Conservation (phyloP, 257 asterid genomes). For the Apocynum venetum region DNA sequence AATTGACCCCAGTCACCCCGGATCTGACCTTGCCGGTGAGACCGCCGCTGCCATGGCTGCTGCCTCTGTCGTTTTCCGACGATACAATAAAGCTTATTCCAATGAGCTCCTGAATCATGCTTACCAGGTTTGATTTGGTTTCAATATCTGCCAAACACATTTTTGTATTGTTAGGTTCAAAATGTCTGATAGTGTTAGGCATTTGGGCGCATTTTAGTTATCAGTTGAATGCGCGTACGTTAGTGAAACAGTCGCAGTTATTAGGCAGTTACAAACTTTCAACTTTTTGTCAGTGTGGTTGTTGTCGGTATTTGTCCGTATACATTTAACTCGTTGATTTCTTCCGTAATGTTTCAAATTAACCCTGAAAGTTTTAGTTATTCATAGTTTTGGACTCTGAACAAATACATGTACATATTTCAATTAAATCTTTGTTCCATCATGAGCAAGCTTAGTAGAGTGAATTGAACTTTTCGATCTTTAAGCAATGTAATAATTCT, state of each 20-base stretch:
- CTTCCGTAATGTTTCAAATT: background rate
- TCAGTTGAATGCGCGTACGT: constrained; percentile 15
- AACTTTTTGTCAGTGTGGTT: constrained; percentile 27
- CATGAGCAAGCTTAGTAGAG: too few relatives aligned
- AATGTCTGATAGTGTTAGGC: background rate
- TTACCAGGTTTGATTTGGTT: constrained; percentile 44
- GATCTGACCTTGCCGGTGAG: constrained; percentile 96
- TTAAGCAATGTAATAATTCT: too few relatives aligned
- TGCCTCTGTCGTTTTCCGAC: constrained; percentile 82
- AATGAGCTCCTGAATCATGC: constrained; percentile 77
- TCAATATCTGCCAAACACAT: background rate
- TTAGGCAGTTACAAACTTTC: constrained; percentile 30
- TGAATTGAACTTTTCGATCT: too few relatives aligned
- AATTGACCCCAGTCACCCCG: constrained; percentile 73
- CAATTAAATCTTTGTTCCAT: background rate
- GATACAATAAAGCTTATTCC: constrained; percentile 56
- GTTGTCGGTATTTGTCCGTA: constrained; percentile 24
- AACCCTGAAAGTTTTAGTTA: background rate
- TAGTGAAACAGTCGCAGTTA: constrained; percentile 23
- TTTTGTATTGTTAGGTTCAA: background rate
- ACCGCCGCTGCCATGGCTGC: constrained; percentile 99
- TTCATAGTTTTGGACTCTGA: background rate
- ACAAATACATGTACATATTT: background rate
- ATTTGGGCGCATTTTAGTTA: constrained; percentile 10
- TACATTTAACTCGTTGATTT: background rate